A percentile compares a stretch with the other conserved stretches of the same genome.
These are phyloP conservation scores for Lycium ferocissimum DNA, from an alignment of 257 asterid genomes.

Conservation along the genomic window DNA sequence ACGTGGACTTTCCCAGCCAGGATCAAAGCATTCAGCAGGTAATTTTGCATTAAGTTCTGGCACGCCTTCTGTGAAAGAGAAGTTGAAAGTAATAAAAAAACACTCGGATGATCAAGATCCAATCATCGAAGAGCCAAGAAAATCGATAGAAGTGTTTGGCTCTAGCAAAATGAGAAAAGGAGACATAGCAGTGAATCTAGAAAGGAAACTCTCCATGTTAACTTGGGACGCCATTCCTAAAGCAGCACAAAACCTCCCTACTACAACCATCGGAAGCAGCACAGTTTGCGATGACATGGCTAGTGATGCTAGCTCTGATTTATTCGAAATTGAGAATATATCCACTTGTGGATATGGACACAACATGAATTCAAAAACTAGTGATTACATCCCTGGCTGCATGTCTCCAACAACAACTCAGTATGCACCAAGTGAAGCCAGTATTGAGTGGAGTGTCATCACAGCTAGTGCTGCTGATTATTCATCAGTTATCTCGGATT, in stretches of 20 bases:
- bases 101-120: constrained; percentile 17
- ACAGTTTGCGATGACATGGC: constrained; percentile 66
- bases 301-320: constrained; percentile 84
- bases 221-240: constrained; percentile 89
- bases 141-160: constrained; percentile 79
- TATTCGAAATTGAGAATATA: constrained; percentile 77
- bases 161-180: constrained; percentile 47
- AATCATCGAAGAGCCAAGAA: constrained; percentile 45
- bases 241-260: constrained; percentile 32
- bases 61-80: constrained; percentile 11
- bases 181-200: constrained; percentile 53
- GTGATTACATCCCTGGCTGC: constrained; percentile 43
- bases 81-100: constrained; percentile 8
- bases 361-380: constrained; percentile 28
- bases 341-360: constrained; percentile 46
- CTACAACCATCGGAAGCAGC: constrained; percentile 42
- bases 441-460: constrained; percentile 83
- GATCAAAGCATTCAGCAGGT: constrained; percentile 31
- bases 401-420: constrained; percentile 55
- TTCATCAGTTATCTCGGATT: constrained; percentile 57
- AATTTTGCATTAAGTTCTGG: constrained; percentile 22
- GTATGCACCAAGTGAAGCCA: constrained; percentile 82
- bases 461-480: constrained; percentile 79
- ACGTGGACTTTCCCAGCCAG: constrained; percentile 32
- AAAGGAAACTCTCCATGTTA: constrained; percentile 72